Evolutionary conservation across 305 asterid species (phyloP).

Genomic region (Rubia balearica): DNA sequence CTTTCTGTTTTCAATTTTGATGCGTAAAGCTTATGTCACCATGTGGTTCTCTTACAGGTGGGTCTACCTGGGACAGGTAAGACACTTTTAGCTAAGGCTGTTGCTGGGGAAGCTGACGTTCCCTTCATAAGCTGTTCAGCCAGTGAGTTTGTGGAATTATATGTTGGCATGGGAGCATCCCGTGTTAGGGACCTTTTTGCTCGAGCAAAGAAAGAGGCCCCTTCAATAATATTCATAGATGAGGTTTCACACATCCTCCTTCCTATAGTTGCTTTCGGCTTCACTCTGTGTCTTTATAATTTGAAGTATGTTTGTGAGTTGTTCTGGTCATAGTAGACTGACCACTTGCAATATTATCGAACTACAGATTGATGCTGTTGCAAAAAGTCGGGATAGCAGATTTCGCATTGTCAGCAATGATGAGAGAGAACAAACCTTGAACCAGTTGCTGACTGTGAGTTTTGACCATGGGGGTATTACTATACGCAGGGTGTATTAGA

Average conservation of each 20-base stretch:
- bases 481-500: slow-evolving; percentile 13
- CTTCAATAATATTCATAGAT: slow-evolving; percentile 94
- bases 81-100: slow-evolving; percentile 98
- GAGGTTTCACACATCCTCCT: slow-evolving; percentile 47
- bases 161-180: slow-evolving; percentile 99
- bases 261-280: background rate
- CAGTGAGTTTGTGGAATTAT: slow-evolving; percentile 95
- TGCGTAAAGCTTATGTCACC: slow-evolving; percentile 13
- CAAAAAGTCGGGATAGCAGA: slow-evolving; percentile 98
- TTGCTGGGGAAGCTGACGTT: slow-evolving; percentile 98
- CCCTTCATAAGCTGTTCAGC: slow-evolving; percentile 99
- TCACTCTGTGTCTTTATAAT: background rate
- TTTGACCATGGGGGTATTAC: slow-evolving; percentile 17
- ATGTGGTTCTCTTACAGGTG: slow-evolving; percentile 47
- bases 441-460: slow-evolving; percentile 95
- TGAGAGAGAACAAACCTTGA: slow-evolving; percentile 95
- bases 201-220: slow-evolving; percentile 98
- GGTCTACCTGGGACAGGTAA: slow-evolving; percentile 99
- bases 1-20: slow-evolving; percentile 13
- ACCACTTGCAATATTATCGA: slow-evolving; percentile 24
- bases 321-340: background rate
- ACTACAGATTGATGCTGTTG: slow-evolving; percentile 97
- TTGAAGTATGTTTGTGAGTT: background rate
- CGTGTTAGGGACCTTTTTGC: slow-evolving; percentile 99
- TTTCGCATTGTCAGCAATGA: slow-evolving; percentile 93